phyloP scores from a whole-genome alignment of 23 red algal genomes.

The Gracilariopsis chorda region DNA sequence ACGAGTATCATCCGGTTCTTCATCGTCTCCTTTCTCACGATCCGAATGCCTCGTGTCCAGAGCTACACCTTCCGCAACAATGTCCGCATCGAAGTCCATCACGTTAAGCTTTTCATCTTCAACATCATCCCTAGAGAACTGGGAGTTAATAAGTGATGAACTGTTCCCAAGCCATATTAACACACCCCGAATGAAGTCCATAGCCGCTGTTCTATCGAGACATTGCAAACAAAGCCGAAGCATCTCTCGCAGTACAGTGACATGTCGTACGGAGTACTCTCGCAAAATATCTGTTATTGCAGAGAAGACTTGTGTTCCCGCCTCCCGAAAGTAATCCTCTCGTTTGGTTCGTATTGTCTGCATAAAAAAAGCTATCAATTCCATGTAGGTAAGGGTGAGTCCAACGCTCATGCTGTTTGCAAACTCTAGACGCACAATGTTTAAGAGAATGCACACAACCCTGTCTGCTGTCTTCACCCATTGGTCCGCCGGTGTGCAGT shows the following conservation, averaged over 20 bases:
- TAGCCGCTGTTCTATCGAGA: background rate
- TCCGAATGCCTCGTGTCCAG: slow-evolving; percentile 8
- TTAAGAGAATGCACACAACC: background rate
- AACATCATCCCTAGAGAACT: slow-evolving; percentile 1
- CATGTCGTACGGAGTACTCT: slow-evolving; percentile 51
- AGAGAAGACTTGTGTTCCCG: background rate
- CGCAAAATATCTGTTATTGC: slow-evolving; percentile 27
- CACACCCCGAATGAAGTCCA: background rate
- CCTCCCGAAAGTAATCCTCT: background rate
- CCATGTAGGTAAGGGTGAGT: slow-evolving; percentile 47
- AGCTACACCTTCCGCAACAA: slow-evolving; percentile 34
- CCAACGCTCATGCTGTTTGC: slow-evolving; percentile 43
- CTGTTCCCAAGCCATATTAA: slow-evolving; percentile 35
- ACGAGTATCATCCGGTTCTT: background rate
- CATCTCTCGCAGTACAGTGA: slow-evolving; percentile 42
- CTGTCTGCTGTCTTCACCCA: background rate
- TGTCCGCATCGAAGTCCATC: slow-evolving; percentile 49
- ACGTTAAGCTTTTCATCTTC: background rate
- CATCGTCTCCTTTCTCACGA: background rate
- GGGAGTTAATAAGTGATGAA: slow-evolving; percentile 14
- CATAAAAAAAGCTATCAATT: background rate
- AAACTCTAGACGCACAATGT: slow-evolving; percentile 34
- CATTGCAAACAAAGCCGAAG: slow-evolving; percentile 8
- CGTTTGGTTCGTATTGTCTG: background rate
- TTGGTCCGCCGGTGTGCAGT: background rate